Conservation (phyloP, 345 rosid genomes). For the Aquilaria yunnanensis region DNA sequence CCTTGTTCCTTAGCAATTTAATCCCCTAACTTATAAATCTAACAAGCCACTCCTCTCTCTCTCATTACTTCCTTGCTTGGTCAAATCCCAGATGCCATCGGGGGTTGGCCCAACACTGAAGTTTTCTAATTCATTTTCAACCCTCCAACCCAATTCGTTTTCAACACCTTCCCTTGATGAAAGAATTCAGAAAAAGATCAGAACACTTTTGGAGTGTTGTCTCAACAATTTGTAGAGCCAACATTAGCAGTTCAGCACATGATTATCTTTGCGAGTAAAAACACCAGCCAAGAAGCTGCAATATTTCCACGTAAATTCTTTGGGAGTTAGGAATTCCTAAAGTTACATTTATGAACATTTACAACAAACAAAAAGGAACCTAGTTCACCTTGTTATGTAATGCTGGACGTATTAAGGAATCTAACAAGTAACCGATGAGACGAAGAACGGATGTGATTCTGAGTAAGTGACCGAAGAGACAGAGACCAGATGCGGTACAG, state of each 20-base stretch:
- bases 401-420: constrained; percentile 55
- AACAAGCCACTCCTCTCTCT: too few species aligned
- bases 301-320: constrained; percentile 12
- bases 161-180: constrained; percentile 74
- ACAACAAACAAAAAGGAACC: constrained; percentile 3
- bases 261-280: constrained; percentile 75
- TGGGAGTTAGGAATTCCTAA: constrained; percentile 8
- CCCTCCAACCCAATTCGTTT: too few species aligned
- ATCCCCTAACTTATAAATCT: too few species aligned
- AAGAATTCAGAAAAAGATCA: constrained; percentile 53
- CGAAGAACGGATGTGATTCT: too few species aligned
- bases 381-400: constrained; percentile 72
- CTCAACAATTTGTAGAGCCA: constrained; percentile 67
- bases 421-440: constrained; percentile 31
- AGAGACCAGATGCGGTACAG: too few species aligned
- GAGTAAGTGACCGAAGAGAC: too few species aligned
- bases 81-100: too few species aligned
- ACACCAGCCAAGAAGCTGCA: constrained; percentile 91
- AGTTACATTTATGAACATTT: not conserved
- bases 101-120: too few species aligned
- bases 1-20: too few species aligned
- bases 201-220: constrained; percentile 62
- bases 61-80: too few species aligned
- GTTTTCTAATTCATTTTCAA: too few species aligned
- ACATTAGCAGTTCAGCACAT: constrained; percentile 37